A percentile compares a stretch with the other conserved stretches of the same genome.
These are phyloP conservation scores for Penicillium italicum DNA, from an alignment of 2,329 filamentous ascomycete genomes.

Conservation along the genomic window DNA sequence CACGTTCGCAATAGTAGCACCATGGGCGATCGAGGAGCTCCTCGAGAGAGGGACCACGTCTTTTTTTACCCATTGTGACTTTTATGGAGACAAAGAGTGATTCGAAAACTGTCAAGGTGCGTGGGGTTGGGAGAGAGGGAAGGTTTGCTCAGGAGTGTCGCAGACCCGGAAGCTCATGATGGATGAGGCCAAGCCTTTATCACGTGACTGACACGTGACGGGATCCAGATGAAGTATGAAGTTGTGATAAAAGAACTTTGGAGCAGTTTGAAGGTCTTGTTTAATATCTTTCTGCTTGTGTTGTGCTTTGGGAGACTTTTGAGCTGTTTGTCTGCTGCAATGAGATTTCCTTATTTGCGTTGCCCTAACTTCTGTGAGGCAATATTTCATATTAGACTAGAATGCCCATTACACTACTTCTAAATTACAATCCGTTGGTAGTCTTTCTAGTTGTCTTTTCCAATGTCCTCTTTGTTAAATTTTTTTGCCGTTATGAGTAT, in stretches of 20 bases:
- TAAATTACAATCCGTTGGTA: too few relatives aligned
- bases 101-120: not conserved
- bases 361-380: not conserved
- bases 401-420: too few relatives aligned
- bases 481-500: too few relatives aligned
- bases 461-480: too few relatives aligned
- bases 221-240: not conserved
- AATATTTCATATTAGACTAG: too few relatives aligned
- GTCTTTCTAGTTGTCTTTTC: too few relatives aligned
- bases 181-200: not conserved
- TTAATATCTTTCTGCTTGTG: not conserved
- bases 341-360: not conserved
- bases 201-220: not conserved
- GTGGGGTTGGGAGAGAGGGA: not conserved
- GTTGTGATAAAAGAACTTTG: not conserved
- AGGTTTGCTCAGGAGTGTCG: not conserved
- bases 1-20: constrained; percentile 99
- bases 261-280: not conserved
- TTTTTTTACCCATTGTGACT: constrained; percentile 77
- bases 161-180: not conserved
- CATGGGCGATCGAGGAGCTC: constrained; percentile 83
- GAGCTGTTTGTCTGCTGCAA: not conserved
- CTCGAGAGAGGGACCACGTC: constrained; percentile 80
- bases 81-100: not conserved
- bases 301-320: not conserved